Evolutionary conservation across 345 rosid genomes (phyloP).

Genomic region (Clausena lansium): DNA sequence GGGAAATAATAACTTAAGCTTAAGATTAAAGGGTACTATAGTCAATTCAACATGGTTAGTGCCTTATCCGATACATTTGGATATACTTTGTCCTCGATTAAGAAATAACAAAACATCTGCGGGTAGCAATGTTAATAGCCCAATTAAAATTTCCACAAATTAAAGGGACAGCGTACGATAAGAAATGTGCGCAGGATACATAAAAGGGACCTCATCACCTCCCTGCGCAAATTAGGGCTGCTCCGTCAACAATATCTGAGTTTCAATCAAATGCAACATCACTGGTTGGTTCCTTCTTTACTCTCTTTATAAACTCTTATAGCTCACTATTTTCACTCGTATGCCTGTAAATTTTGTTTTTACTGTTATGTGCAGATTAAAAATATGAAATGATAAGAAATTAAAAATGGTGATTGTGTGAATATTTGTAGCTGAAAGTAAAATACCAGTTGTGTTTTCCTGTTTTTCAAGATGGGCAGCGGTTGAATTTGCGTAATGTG

Average conservation of each 20-base stretch:
- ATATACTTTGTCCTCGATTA: neutral
- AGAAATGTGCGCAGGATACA: slow-evolving; percentile 43
- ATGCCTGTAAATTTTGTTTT: neutral
- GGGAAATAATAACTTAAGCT: no score
- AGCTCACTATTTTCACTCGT: neutral
- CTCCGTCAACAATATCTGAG: slow-evolving; percentile 17
- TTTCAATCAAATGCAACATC: neutral
- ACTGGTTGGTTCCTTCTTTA: slow-evolving; percentile 21
- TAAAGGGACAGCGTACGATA: slow-evolving; percentile 41
- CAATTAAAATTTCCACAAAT: neutral
- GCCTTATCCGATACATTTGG: neutral
- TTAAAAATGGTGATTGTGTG: neutral
- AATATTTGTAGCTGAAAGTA: neutral
- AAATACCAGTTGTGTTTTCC: slow-evolving; percentile 18
- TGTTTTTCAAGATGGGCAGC: slow-evolving; percentile 11
- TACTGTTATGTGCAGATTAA: neutral
- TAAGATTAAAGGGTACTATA: no score
- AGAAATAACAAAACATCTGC: neutral
- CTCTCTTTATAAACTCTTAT: slow-evolving; percentile 9
- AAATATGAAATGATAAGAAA: neutral
- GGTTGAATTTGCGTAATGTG: slow-evolving; percentile 19
- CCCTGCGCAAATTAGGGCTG: slow-evolving; percentile 86
- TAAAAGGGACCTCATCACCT: slow-evolving; percentile 34
- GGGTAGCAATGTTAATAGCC: neutral
- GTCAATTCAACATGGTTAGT: neutral